Percentiles rank a stretch among this genome's conserved stretches.
These are phyloP conservation scores for Lentinula sp. DNA, from an alignment of 768 basidiomycete genomes.

Conservation along the genomic window DNA sequence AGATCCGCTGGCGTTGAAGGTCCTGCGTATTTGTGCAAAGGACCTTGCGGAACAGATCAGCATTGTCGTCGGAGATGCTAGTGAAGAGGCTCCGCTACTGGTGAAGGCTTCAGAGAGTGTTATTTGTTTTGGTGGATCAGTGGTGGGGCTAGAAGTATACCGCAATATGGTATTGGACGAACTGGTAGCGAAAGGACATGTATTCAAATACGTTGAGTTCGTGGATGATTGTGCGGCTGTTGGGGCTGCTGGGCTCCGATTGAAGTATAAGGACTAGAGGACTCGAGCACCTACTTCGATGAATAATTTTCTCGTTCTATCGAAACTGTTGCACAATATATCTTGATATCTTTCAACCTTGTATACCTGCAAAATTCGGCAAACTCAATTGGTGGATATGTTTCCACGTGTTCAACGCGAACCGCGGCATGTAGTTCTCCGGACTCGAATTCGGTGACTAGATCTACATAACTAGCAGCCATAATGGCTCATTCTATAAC, in stretches of 20 bases:
- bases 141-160: conserved; percentile 60
- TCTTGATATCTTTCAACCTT: no score
- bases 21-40: conserved; percentile 46
- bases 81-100: conserved; percentile 20
- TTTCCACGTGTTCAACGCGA: not conserved
- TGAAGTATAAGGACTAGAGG: not conserved
- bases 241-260: conserved; percentile 56
- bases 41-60: conserved; percentile 56
- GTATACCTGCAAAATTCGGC: no score
- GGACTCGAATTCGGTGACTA: not conserved
- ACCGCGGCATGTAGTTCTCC: not conserved
- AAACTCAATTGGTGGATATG: not conserved
- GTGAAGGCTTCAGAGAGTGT: conserved; percentile 53
- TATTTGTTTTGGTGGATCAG: conserved; percentile 75
- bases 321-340: no score
- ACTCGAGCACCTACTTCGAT: no score
- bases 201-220: conserved; percentile 60
- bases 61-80: conserved; percentile 40
- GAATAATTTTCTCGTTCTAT: no score
- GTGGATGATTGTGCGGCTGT: conserved; percentile 63
- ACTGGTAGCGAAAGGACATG: conserved; percentile 50
- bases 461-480: not conserved
- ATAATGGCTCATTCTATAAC: not conserved
- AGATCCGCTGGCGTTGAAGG: conserved; percentile 59
- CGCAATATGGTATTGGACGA: conserved; percentile 49